Base-by-base conservation (phyloP, 2,329 filamentous ascomycete species). In the Colletotrichum sp. region DNA sequence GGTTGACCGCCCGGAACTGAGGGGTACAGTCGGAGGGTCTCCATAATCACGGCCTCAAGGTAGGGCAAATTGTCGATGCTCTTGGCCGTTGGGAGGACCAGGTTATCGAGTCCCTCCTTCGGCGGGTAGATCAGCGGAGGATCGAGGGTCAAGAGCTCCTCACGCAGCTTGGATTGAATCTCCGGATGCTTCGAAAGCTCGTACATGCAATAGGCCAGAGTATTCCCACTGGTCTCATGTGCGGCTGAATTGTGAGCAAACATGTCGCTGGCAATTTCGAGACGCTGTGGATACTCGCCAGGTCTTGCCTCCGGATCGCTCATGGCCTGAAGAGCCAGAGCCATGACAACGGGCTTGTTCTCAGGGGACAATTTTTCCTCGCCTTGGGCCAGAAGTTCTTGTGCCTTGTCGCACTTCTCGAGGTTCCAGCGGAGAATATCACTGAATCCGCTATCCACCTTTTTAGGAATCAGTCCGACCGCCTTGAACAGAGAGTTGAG, bases 21-120 rank as follows among this genome's bases (percentile, higher is more conserved):
- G 15, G 25, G n/a, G 13, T 27, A 55, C 22, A 55, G 22, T 13
- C 52, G 52, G 4, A 55, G 52, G 12, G 22, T 55, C 12, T 55
- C 52, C 52, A 22, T 22, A 55, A 55, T 13, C 4, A 27, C 52
- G 52, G 52, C 52, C 12, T 55, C 52, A 16, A 55, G 52, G 4
- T 22, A 55, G 4, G n/a, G n/a, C 22, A 55, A 16, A 13, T 55
- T 22, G 25, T 55, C 52, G 3, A 55, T 27, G 52, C 6, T 27
- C 25, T 55, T 55, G 12, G 22, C 22, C 12, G 4, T 27, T 55
- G 52, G 52, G n/a, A 55, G 22, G 0, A 0, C 6, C 6, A 27
- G 6, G 0, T 55, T 9, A 0, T 55, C 52, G n/a, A 22, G 25
- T 3, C 12, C n/a, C 1, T 25, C 25, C 36, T 44, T 0, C 16